Percentiles rank a stretch among this genome's conserved stretches.
Conservation (phyloP, 306 rosid genomes). For the Gynostemma pentaphyllum region DNA sequence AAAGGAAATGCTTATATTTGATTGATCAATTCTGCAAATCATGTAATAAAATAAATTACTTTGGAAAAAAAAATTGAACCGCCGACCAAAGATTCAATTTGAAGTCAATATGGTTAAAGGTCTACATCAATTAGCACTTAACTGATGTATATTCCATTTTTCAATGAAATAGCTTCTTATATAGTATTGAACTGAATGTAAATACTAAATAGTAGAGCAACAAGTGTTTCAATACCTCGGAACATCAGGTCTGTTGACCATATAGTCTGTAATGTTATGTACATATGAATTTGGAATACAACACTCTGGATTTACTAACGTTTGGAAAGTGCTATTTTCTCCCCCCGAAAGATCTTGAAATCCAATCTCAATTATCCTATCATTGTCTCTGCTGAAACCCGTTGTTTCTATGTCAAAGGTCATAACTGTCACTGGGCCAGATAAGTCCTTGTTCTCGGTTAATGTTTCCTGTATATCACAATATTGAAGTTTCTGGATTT, state of each 20-base stretch:
- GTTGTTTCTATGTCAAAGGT: slow-evolving; percentile 76
- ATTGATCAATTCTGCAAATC: background rate
- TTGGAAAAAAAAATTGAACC: background rate
- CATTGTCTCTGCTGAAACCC: slow-evolving; percentile 45
- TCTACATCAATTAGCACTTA: background rate
- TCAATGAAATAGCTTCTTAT: too few species aligned
- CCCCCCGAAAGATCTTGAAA: slow-evolving; percentile 80
- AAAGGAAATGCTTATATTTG: background rate
- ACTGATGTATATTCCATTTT: too few species aligned
- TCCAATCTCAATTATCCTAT: slow-evolving; percentile 66
- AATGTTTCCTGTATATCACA: slow-evolving; percentile 34
- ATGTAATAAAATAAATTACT: background rate
- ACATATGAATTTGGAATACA: slow-evolving; percentile 32
- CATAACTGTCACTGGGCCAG: slow-evolving; percentile 43
- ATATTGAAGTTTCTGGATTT: slow-evolving; percentile 34
- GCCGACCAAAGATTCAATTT: background rate
- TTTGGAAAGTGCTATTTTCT: slow-evolving; percentile 72
- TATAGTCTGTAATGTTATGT: slow-evolving; percentile 48
- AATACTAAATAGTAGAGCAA: background rate
- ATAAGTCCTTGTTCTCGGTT: slow-evolving; percentile 46
- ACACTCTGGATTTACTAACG: slow-evolving; percentile 74
- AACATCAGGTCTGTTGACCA: slow-evolving; percentile 54
- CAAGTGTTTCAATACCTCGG: slow-evolving; percentile 57
- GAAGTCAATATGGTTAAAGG: background rate
- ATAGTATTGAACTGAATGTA: too few species aligned